These are phyloP conservation scores for Lasiosphaeria ovina DNA, from an alignment of 495 filamentous ascomycete species.

Conservation along the genomic window DNA sequence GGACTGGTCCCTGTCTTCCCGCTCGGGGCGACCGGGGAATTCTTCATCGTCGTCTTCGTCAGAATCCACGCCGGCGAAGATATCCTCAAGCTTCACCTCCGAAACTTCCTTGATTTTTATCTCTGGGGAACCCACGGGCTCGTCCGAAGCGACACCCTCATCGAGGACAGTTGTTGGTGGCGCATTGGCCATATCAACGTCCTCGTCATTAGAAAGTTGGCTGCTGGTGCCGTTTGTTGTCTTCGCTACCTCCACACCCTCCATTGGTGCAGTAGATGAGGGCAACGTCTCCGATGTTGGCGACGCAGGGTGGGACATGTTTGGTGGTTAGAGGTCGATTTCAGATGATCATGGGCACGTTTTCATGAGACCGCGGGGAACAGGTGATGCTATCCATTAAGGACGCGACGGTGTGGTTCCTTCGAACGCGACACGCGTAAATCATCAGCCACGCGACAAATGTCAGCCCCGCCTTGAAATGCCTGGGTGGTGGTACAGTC, in stretches of 20 bases:
- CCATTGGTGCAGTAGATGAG: conserved; percentile 10
- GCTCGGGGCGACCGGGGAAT: conserved; percentile 54
- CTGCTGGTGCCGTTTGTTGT: not conserved
- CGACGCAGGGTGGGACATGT: conserved; percentile 23
- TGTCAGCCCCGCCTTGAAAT: too few relatives aligned
- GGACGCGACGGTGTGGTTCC: too few relatives aligned
- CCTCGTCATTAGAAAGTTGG: conserved; percentile 12
- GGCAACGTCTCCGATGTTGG: conserved; percentile 1
- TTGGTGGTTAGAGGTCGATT: not conserved
- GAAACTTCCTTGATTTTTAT: conserved; percentile 19
- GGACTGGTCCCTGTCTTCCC: conserved; percentile 22
- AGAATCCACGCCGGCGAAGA: conserved; percentile 76
- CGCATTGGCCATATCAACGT: conserved; percentile 22
- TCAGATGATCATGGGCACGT: too few relatives aligned
- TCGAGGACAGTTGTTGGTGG: not conserved
- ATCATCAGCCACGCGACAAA: conserved; percentile 1
- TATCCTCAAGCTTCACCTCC: conserved; percentile 71
- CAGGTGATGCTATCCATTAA: too few relatives aligned
- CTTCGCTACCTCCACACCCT: conserved; percentile 6
- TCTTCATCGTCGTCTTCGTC: conserved; percentile 73
- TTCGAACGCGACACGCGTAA: conserved; percentile 12
- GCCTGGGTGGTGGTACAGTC: too few relatives aligned
- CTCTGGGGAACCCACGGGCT: not conserved
- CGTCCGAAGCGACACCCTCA: not conserved
- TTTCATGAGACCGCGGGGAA: too few relatives aligned